Evolutionary conservation across 208 protist genomes (phyloP), one percentile per base, ranked within the genome.

Genomic region (Trypanosoma grayi): DNA sequence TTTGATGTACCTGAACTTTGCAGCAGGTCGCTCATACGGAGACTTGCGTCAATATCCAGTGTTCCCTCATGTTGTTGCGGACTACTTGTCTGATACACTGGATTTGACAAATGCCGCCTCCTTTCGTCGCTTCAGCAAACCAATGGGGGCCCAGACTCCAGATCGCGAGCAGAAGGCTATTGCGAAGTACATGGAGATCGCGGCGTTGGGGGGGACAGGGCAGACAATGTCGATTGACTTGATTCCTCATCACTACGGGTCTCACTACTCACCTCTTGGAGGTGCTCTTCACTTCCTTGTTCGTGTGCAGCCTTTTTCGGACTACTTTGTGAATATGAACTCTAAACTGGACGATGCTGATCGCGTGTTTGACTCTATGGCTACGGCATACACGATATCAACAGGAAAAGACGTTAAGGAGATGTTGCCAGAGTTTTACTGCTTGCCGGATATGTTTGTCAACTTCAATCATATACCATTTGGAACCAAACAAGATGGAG

Each of bases 301-400:
- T 13, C 79, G 97, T 36, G 33, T 98, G 4, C 89, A 98, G 70
- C 97, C 97, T 20, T 98, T 98, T 79, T 87, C 91, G 0, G 59
- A 78, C 34, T 72, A 65, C 60, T 78, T 78, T 53, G 5, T 75
- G 47, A 37, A 69, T 52, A 75, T 75, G 69, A 75, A 75, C 33
- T 70, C 61, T 31, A 65, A 43, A 25, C 37, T 75, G 14, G 69
- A 75, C 33, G 69, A 75, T 54, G 61, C 69, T 22, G 62, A 43
- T 50, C 60, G 69, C 34, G 69, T 75, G 2, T 75, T 75, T 75
- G 69, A 66, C n/a, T 75, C 69, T 37, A 58, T 69, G 54, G 64
- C 55, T 18, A 33, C 54, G 1, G 60, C 62, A 1, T 77, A 66
- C 47, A 51, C 46, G 5, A 77, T 66, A 45, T 64, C 57, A 16